phyloP scores from a whole-genome alignment of 768 basidiomycete species.

The Rubroboletus pulcherrimus region DNA sequence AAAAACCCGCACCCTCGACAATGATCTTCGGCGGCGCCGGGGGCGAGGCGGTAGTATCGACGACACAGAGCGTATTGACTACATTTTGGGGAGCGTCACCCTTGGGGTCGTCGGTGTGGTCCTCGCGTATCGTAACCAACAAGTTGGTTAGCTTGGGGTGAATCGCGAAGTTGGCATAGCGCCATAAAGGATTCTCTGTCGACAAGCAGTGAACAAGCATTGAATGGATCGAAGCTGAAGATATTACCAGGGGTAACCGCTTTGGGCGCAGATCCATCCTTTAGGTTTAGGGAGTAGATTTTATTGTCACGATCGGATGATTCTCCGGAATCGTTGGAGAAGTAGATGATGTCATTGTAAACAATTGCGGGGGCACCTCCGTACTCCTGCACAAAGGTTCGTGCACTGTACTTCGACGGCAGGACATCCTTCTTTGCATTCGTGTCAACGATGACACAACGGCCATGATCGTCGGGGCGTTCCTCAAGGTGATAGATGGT shows the following conservation, averaged over 20 bases:
- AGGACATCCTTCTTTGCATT: slow-evolving; percentile 43
- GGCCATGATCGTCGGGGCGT: slow-evolving; percentile 41
- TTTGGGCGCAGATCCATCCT: slow-evolving; percentile 2
- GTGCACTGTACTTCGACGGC: slow-evolving; percentile 48
- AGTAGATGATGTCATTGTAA: slow-evolving; percentile 46
- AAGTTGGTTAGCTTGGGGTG: slow-evolving; percentile 50
- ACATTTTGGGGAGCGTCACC: slow-evolving; percentile 33
- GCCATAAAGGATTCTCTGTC: slow-evolving; percentile 28
- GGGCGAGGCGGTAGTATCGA: slow-evolving; percentile 37
- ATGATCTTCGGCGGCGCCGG: slow-evolving; percentile 39
- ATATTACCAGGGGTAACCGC: slow-evolving; percentile 52
- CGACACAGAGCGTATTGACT: slow-evolving; percentile 50
- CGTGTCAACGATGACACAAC: slow-evolving; percentile 53
- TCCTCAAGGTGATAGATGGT: slow-evolving; percentile 54
- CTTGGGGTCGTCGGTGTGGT: slow-evolving; percentile 44
- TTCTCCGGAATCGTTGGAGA: slow-evolving; percentile 44
- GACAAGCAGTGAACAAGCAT: slow-evolving; percentile 4
- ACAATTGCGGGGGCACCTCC: slow-evolving; percentile 60
- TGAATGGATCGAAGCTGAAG: neutral
- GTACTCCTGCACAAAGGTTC: slow-evolving; percentile 62
- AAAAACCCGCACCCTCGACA: slow-evolving; percentile 60
- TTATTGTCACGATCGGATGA: slow-evolving; percentile 32
- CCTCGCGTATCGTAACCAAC: slow-evolving; percentile 59
- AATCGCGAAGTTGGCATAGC: slow-evolving; percentile 48
- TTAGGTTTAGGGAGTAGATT: slow-evolving; percentile 40